Evolutionary conservation across 805 yeast species (phyloP), one percentile per base, ranked within the genome.

Genomic region (Kazachstania viticola): DNA sequence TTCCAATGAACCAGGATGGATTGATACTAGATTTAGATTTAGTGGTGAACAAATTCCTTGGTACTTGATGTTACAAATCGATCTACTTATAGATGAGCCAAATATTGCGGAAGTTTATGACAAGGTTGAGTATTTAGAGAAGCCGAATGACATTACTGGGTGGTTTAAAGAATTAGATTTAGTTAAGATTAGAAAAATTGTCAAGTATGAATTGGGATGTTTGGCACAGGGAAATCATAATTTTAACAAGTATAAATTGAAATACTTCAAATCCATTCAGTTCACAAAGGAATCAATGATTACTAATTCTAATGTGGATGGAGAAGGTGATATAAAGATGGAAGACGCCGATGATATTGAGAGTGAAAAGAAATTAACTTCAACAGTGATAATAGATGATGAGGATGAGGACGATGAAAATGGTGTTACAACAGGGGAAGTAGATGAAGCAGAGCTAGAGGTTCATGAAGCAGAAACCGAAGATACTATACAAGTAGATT

Each of bases 31-130:
- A 6, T 70, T 80, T 42, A 59, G 71, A 21, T 87, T 87, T 56
- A 76, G 78, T 37, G 97, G 96, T 4, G 59, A 57, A 3, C 67
- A 65, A 26, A 49, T 80, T 14, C 94, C 95, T 1, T 60, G 67
- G 34, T 69, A 82, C 5, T 70, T 82, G 8, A 70, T 79, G 37
- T 75, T 79, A 44, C 95, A 84, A 48, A 60, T 91, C 7, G 87
- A 85, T 18, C 87, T 88, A 48, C 61, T 91, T 4, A 52, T 67
- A 5, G 94, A 83, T 46, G 61, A 56, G 32, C 70, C 73, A 8
- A 77, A 75, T 40, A 62, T 87, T 8, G 55, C 65, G 13, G 56
- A 51, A 8, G 35, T 71, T 3, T 60, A 61, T 19, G 57, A 58
- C 0, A 53, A 54, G 9, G 67, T 73, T 15, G 75, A 73, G 37